Evolutionary conservation across 495 filamentous ascomycete species (phyloP).

Genomic region (Lepidopterella palustris): DNA sequence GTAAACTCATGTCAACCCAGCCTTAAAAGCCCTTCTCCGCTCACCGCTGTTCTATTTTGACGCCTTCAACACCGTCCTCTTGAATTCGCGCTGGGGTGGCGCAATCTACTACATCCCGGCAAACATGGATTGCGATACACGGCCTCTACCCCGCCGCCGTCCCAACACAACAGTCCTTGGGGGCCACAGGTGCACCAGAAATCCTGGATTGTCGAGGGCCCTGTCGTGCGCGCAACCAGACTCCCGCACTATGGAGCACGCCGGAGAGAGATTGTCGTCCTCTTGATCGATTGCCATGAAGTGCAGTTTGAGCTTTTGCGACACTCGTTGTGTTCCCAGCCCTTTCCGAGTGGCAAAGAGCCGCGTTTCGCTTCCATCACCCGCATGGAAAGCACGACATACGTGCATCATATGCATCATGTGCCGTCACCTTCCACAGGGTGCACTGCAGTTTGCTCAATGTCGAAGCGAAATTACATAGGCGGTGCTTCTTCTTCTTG

Average conservation of each 20-base stretch:
- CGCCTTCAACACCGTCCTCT: conserved; percentile 7
- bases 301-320: background rate
- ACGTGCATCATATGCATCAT: conserved; percentile 20
- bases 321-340: background rate
- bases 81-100: conserved; percentile 9
- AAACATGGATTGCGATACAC: conserved; percentile 21
- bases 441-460: conserved; percentile 25
- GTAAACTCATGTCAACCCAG: background rate
- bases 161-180: background rate
- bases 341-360: conserved; percentile 5
- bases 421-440: conserved; percentile 23
- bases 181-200: conserved; percentile 4
- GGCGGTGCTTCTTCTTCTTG: background rate
- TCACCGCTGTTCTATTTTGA: conserved; percentile 30
- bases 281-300: background rate
- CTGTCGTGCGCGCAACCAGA: background rate
- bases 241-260: background rate
- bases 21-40: background rate
- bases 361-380: conserved; percentile 17
- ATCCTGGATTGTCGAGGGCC: background rate
- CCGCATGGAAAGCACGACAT: conserved; percentile 28
- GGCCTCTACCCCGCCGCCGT: conserved; percentile 17
- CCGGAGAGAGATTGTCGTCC: background rate
- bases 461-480: conserved; percentile 22
- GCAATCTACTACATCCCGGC: conserved; percentile 21